phyloP scores from a whole-genome alignment of 2,329 filamentous ascomycete genomes.

The Diaporthe longicolla region DNA sequence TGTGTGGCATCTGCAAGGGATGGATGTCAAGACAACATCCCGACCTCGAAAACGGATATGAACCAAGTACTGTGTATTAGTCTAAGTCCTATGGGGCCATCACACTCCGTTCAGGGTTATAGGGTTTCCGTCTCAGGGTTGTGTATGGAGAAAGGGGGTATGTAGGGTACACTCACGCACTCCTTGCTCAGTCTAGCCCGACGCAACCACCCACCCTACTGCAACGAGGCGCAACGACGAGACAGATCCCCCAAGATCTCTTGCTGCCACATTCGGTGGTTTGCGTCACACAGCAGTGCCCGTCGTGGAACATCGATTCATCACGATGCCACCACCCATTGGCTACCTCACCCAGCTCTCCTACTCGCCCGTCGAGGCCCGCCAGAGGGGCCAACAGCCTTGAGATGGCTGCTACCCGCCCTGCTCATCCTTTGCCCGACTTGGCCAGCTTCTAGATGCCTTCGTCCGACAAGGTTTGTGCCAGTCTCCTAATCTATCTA shows the following conservation, averaged over 20 bases:
- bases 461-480: slow-evolving; percentile 28
- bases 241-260: slow-evolving; percentile 30
- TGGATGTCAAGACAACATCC: slow-evolving; percentile 28
- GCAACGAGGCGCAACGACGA: slow-evolving; percentile 9
- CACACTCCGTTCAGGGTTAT: background rate
- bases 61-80: no score
- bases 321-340: slow-evolving; percentile 35
- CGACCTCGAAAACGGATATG: background rate
- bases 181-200: background rate
- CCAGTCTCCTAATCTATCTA: slow-evolving; percentile 24
- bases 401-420: slow-evolving; percentile 38
- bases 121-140: background rate
- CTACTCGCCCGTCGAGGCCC: slow-evolving; percentile 20
- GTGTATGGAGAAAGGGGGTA: background rate
- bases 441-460: slow-evolving; percentile 33
- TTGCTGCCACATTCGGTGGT: slow-evolving; percentile 35
- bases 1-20: slow-evolving; percentile 34
- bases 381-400: slow-evolving; percentile 1
- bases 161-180: background rate
- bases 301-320: slow-evolving; percentile 39
- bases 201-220: background rate
- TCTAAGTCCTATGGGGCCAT: background rate
- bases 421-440: slow-evolving; percentile 32
- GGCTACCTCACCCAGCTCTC: background rate
- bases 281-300: slow-evolving; percentile 39